Evolutionary conservation across 164 flowering plant species (phyloP).

Genomic region (Vitis labrusca): DNA sequence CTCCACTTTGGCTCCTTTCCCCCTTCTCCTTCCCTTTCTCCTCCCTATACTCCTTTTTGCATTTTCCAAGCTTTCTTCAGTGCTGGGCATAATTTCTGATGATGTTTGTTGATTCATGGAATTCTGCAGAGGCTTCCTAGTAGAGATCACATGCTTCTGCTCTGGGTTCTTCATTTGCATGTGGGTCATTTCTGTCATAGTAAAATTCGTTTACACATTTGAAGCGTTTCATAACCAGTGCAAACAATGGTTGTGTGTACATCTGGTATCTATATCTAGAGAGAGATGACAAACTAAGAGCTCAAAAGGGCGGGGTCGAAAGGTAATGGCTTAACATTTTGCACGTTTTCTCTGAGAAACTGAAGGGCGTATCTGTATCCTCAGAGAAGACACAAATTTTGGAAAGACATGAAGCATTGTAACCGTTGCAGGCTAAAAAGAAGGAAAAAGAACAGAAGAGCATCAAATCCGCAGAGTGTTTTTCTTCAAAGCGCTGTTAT

Average conservation of each 20-base stretch:
- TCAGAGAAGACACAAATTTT: too few species aligned
- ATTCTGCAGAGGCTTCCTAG: constrained; percentile 36
- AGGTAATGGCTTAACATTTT: not conserved
- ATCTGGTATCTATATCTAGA: not conserved
- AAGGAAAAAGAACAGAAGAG: not conserved
- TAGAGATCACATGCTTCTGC: constrained; percentile 30
- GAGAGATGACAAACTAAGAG: not conserved
- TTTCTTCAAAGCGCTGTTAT: constrained; percentile 13
- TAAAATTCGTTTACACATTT: not conserved
- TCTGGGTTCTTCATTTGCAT: constrained; percentile 33
- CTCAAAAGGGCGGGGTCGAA: not conserved
- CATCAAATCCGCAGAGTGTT: constrained; percentile 17
- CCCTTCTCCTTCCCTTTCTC: constrained; percentile 27
- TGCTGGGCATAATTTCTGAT: constrained; percentile 5
- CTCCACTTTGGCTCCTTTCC: constrained; percentile 24
- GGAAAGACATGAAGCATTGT: constrained; percentile 1
- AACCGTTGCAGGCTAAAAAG: not conserved
- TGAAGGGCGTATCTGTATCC: not conserved
- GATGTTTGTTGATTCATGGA: constrained; percentile 25
- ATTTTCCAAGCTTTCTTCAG: constrained; percentile 18
- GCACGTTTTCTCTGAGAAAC: not conserved
- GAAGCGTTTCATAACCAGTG: constrained; percentile 6
- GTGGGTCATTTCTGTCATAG: constrained; percentile 32
- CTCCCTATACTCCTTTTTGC: constrained; percentile 27
- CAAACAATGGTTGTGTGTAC: not conserved